Conservation (phyloP, 768 basidiomycete genomes). For the Psilocybe cubensis region DNA sequence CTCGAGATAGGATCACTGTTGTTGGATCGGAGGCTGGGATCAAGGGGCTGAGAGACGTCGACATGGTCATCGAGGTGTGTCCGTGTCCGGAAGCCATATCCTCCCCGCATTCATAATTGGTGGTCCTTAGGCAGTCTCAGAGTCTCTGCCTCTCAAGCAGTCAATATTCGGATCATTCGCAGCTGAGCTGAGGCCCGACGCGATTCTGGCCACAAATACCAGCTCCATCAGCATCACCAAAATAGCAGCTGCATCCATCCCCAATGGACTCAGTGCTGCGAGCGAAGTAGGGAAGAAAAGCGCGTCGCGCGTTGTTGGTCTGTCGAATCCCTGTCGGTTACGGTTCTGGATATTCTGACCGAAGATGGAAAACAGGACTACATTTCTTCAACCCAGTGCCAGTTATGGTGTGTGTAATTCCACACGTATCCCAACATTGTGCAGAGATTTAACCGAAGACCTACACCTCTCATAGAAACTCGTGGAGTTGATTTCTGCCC, state of each 20-base stretch:
- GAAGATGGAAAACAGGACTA: conserved; percentile 50
- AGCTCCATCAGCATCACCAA: conserved; percentile 95
- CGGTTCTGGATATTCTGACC: not conserved
- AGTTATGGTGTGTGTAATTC: conserved; percentile 91
- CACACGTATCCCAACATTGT: too few relatives aligned
- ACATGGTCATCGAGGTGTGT: conserved; percentile 87
- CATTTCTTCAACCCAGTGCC: conserved; percentile 99
- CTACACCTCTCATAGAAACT: conserved; percentile 60
- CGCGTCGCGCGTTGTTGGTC: conserved; percentile 83
- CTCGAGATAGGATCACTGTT: conserved; percentile 64
- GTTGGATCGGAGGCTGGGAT: conserved; percentile 55
- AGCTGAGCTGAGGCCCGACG: conserved; percentile 64
- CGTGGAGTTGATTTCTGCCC: conserved; percentile 92
- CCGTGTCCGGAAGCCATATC: not conserved
- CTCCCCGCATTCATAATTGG: not conserved
- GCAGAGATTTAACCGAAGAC: too few relatives aligned
- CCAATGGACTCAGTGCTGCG: conserved; percentile 55
- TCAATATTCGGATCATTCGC: conserved; percentile 75
- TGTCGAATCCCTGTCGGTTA: conserved; percentile 23
- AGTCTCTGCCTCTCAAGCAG: conserved; percentile 79
- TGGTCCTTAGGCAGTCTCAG: conserved; percentile 77
- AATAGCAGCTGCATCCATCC: conserved; percentile 82
- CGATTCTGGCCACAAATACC: conserved; percentile 91
- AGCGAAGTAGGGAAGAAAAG: conserved; percentile 65
- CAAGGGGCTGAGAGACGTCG: conserved; percentile 72